Percentiles rank a stretch among this genome's conserved stretches.
These are phyloP conservation scores for Pilasporangium apinafurcum DNA, from an alignment of 352 stramenopile genomes.

Conservation along the genomic window DNA sequence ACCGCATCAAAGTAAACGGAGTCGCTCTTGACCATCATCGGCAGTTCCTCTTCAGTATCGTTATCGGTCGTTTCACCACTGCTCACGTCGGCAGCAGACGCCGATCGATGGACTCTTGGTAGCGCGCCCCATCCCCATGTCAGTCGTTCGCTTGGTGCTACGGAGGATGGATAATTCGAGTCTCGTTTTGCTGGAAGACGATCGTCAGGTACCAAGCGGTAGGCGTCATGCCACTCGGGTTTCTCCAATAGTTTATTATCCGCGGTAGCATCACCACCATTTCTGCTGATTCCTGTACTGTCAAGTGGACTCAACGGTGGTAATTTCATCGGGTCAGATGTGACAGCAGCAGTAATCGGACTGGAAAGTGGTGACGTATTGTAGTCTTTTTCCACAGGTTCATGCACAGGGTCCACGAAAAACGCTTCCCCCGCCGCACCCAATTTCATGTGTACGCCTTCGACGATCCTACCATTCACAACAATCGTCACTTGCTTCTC, in stretches of 20 bases:
- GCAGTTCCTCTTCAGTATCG: slow-evolving; percentile 16
- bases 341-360: slow-evolving; percentile 11
- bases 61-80: slow-evolving; percentile 6
- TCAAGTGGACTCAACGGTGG: too few species aligned
- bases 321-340: background rate
- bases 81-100: background rate
- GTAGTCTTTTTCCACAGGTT: slow-evolving; percentile 59
- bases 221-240: slow-evolving; percentile 23
- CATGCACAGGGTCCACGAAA: slow-evolving; percentile 61
- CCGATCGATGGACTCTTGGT: slow-evolving; percentile 20
- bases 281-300: too few species aligned
- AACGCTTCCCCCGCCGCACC: slow-evolving; percentile 61
- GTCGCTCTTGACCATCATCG: slow-evolving; percentile 53
- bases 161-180: background rate
- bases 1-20: slow-evolving; percentile 80
- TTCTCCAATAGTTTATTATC: background rate
- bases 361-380: slow-evolving; percentile 53
- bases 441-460: slow-evolving; percentile 70
- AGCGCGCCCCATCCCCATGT: slow-evolving; percentile 51
- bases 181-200: slow-evolving; percentile 3
- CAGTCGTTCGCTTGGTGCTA: slow-evolving; percentile 23
- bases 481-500: slow-evolving; percentile 46
- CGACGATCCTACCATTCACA: slow-evolving; percentile 51
- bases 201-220: slow-evolving; percentile 10
- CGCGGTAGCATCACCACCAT: too few species aligned